Evolutionary conservation across 2,329 filamentous ascomycete genomes (phyloP), one percentile per base, ranked within the genome.

Genomic region (Claviceps digitariae): DNA sequence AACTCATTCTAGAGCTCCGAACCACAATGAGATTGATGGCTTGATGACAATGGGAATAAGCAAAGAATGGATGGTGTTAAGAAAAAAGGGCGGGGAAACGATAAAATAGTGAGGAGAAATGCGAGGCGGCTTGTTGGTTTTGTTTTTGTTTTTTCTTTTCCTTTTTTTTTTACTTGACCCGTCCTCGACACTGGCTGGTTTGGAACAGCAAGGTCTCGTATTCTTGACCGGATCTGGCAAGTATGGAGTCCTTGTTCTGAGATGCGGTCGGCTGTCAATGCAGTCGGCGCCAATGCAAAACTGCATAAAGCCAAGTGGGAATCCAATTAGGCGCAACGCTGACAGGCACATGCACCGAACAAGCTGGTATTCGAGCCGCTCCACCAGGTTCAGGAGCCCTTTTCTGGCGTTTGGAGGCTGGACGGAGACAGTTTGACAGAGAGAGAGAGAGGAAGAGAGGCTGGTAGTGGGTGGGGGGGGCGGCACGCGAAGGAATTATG

Each of bases 181-280:
- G 23, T 48, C 20, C 34, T 51, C 27, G 48, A 47, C 49, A n/a
- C 52, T 43, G 48, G 31, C 27, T 29, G 41, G 47, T 21, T 46
- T 45, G 46, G 45, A 50, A 55, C 50, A 49, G 46, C 36, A n/a
- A n/a, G 36, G 51, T 29, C 36, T 48, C 47, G 27, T 45, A 44
- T 40, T 46, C 48, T 51, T 44, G 41, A 41, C 51, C 54, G 54
- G 43, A 53, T 55, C 47, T 21, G 51, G 54, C 51, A 55, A 48
- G 48, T 17, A 34, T 23, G 51, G 54, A 45, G 45, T 49, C 47
- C 31, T 48, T 15, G 53, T 48, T 27, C 50, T 44, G 29, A 12
- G 52, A 38, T 48, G 52, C 41, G 43, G 36, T 43, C 41, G 49
- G 49, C 53, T 51, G 46, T 54, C 41, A 43, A 54, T 54, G 53